Base-by-base conservation (phyloP, 495 filamentous ascomycete genomes). In the Tetracladium marchalianum region DNA sequence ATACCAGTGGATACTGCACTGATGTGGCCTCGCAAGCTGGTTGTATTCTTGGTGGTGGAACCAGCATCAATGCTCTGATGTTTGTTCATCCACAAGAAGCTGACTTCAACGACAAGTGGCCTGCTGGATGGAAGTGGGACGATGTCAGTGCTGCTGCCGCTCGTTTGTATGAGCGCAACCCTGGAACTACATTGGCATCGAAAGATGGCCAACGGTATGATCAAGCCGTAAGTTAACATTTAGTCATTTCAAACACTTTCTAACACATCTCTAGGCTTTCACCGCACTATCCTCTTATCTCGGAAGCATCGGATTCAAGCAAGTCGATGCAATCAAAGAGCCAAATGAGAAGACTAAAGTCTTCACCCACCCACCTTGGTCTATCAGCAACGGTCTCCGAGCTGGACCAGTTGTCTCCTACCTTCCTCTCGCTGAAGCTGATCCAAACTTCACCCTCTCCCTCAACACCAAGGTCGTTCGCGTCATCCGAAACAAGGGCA, bases 21-120 rank as follows among this genome's bases (percentile, higher is more conserved):
- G 80, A 87, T 56, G 78, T 77, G 15, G 78, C 73, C 36, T 75
- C 78, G 47, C 83, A 81, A 74, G 81, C 80, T 40, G 84, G 81
- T n/a, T 89, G 84, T 54, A 72, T 87, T 35, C 77, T 89, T 33
- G 84, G 84, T 31, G 84, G 84, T 52, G 81, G 82, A 38, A 80
- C 80, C 11, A 81, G 80, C 15, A 69, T 87, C 50, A 87, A 89
- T 55, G 78, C 82, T 35, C 75, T 68, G 27, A 54, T 73, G 31
- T 73, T 66, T 62, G 69, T 66, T 61, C 67, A 65, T 57, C 64
- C 45, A 11, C 49, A 31, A 18, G 36, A 33, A 41, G 57, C 54
- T 12, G 84, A 87, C 58, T 89, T 81, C 66, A 73, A 87, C 51
- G 74, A 76, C 55, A 80, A 83, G 51, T 89, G 84, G 66, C 84